Conservation (phyloP, 2,329 filamentous ascomycete genomes). For the Claviceps fusiformis region DNA sequence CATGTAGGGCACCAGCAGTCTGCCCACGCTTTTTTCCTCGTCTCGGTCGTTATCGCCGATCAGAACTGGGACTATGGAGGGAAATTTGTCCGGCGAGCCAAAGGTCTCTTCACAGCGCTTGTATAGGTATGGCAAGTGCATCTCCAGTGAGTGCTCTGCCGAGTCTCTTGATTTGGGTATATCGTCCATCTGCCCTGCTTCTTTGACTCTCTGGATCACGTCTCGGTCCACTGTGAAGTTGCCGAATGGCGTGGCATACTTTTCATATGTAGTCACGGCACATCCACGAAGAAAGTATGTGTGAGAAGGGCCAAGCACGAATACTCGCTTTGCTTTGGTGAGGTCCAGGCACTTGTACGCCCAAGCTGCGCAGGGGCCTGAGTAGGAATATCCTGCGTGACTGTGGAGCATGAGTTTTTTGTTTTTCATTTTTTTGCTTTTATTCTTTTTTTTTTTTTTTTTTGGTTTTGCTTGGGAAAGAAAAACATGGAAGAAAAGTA, state of each 20-base stretch:
- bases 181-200: conserved; percentile 21
- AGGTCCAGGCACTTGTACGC: conserved; percentile 86
- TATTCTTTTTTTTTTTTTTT: background rate
- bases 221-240: conserved; percentile 50
- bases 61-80: conserved; percentile 71
- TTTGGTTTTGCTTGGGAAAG: no score
- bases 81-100: conserved; percentile 40
- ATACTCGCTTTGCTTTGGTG: conserved; percentile 69
- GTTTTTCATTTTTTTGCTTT: no score
- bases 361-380: conserved; percentile 83
- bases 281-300: conserved; percentile 67
- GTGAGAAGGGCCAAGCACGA: conserved; percentile 86
- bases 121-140: conserved; percentile 91
- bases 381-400: conserved; percentile 89
- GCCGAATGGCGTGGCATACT: conserved; percentile 64
- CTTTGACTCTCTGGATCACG: conserved; percentile 36
- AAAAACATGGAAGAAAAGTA: background rate
- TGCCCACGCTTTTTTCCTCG: conserved; percentile 56
- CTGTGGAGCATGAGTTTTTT: conserved; percentile 29
- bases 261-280: conserved; percentile 58
- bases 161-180: conserved; percentile 59
- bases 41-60: conserved; percentile 56
- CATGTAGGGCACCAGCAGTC: conserved; percentile 64
- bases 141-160: conserved; percentile 85
- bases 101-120: conserved; percentile 50